Percentiles rank a stretch among this genome's conserved stretches.
phyloP scores from a whole-genome alignment of 768 basidiomycete genomes.

The Boletus vermiculosoides region DNA sequence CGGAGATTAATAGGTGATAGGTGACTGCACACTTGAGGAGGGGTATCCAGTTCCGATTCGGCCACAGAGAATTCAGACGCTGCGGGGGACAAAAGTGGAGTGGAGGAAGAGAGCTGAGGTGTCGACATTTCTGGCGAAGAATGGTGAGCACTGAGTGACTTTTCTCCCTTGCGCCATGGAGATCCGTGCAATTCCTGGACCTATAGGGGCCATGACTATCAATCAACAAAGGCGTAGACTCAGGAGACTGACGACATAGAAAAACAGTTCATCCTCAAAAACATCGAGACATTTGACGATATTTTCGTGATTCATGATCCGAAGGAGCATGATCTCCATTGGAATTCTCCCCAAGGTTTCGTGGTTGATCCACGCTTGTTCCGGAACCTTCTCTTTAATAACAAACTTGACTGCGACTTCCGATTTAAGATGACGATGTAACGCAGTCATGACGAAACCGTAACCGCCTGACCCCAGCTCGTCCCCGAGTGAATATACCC shows the following conservation, averaged over 20 bases:
- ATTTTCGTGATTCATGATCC: conserved; percentile 70
- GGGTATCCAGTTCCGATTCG: conserved; percentile 45
- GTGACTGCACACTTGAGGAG: conserved; percentile 33
- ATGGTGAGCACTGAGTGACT: conserved; percentile 28
- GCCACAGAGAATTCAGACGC: conserved; percentile 46
- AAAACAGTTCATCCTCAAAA: conserved; percentile 81
- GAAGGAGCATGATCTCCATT: conserved; percentile 77
- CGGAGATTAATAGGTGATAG: conserved; percentile 23
- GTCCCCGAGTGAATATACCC: conserved; percentile 60
- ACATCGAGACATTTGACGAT: conserved; percentile 83
- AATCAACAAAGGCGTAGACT: not conserved
- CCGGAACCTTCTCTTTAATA: conserved; percentile 66
- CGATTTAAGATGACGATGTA: conserved; percentile 51
- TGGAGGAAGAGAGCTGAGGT: conserved; percentile 32
- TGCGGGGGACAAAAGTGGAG: conserved; percentile 60
- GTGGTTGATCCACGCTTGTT: conserved; percentile 56
- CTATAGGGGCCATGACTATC: conserved; percentile 38
- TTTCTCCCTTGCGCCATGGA: conserved; percentile 67
- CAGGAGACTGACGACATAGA: conserved; percentile 69
- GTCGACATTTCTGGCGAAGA: conserved; percentile 28
- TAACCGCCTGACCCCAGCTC: conserved; percentile 91
- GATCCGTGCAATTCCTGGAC: conserved; percentile 92
- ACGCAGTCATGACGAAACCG: conserved; percentile 91
- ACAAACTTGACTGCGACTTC: conserved; percentile 97
- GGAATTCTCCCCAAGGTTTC: conserved; percentile 64